A percentile compares a stretch with the other conserved stretches of the same genome.
These are phyloP conservation scores for Colletotrichum godetiae DNA, from an alignment of 2,329 filamentous ascomycete species.

Conservation along the genomic window DNA sequence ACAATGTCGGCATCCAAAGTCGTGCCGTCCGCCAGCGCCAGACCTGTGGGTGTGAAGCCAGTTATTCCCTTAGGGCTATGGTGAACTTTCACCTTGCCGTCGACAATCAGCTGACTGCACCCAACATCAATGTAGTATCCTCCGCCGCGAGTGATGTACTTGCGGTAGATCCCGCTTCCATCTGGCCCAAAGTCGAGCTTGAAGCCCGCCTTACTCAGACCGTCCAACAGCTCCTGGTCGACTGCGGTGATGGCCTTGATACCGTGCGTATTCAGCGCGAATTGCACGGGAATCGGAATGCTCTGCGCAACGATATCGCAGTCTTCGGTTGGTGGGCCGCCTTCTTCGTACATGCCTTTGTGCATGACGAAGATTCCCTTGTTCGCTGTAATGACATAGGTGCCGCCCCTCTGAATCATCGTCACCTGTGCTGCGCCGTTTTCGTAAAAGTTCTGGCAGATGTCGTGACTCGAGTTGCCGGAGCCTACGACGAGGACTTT, in stretches of 20 bases:
- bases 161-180: slow-evolving; percentile 66
- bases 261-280: slow-evolving; percentile 66
- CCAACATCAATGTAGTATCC: slow-evolving; percentile 80
- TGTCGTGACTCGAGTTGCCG: slow-evolving; percentile 77
- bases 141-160: slow-evolving; percentile 74
- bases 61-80: slow-evolving; percentile 64
- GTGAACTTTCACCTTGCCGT: slow-evolving; percentile 73
- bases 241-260: slow-evolving; percentile 51
- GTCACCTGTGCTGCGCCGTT: slow-evolving; percentile 73
- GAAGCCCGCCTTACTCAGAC: slow-evolving; percentile 69
- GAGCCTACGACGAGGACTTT: slow-evolving; percentile 75
- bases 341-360: slow-evolving; percentile 61
- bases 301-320: slow-evolving; percentile 71
- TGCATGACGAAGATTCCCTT: slow-evolving; percentile 64
- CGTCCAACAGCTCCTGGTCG: slow-evolving; percentile 53
- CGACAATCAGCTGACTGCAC: slow-evolving; percentile 68
- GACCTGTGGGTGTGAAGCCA: slow-evolving; percentile 57
- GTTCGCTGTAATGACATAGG: slow-evolving; percentile 70
- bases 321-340: slow-evolving; percentile 71
- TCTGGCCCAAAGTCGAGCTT: slow-evolving; percentile 68
- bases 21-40: slow-evolving; percentile 64
- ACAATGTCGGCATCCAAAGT: slow-evolving; percentile 71
- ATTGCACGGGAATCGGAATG: slow-evolving; percentile 63
- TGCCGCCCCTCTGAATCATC: slow-evolving; percentile 75
- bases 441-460: slow-evolving; percentile 75